Base-by-base conservation (phyloP, 2,329 filamentous ascomycete genomes). In the Colletotrichum liaoningense region DNA sequence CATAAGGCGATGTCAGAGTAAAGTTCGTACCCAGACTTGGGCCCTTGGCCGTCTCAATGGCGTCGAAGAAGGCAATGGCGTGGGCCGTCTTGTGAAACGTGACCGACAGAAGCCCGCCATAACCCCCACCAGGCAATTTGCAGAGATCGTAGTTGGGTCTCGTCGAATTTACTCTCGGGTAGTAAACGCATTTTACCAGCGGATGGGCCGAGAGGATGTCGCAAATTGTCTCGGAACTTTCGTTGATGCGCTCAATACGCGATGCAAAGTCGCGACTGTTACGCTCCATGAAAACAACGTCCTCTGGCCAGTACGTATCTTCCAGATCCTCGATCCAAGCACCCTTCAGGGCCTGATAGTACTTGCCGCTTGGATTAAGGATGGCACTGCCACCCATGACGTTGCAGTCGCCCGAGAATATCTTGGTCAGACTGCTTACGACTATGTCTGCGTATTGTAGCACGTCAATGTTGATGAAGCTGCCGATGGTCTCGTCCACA, bases 11-110 rank as follows among this genome's bases (percentile, higher is more conserved):
- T 70, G 93, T 93, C 49, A 99, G 86, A 0, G 97, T 98, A 81
- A 99, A 99, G 82, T 99, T 99, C 0, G 97, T 98, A 2, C 97
- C 97, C 63, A 99, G 86, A 82, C 95, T 98, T 0, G 97, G 97
- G 0, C 97, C 97, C 83, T 99, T 99, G 52, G 95, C 92, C 1
- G 95, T 97, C 75, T 97, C 91, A 19, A 99, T 85, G 14, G 90
- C 88, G 83, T 99, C 95, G 82, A 93, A 98, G 81, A 98, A 98
- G 1, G 90, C 89, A 67, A 94, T 86, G 0, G 96, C 94, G 75
- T 95, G 92, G 35, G 88, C 86, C 69, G 88, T 90, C 1, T 87
- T 87, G 77, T 94, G 85, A 79, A 98, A 97, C 0, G 93, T 94
- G 49, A 95, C 91, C 3, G 95, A 98, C 14, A 99, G 87, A 2